Base-by-base conservation (phyloP, 2,329 filamentous ascomycete species). In the Thermoascus crustaceus region DNA sequence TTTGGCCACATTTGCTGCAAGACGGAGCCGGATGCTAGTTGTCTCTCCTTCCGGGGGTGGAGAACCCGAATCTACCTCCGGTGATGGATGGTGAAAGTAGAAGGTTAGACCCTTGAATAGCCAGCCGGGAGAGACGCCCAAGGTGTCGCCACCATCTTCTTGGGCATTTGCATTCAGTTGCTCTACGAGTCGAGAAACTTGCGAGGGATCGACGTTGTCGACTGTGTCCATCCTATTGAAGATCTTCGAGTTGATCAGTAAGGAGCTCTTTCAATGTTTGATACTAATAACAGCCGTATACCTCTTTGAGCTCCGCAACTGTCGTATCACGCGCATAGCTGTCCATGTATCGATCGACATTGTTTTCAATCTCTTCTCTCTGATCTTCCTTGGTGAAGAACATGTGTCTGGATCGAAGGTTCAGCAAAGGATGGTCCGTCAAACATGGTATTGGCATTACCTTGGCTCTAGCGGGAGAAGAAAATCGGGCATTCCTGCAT, bases 331-430 rank as follows among this genome's bases (percentile, higher is more conserved):
- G 71, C 1, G 78, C 73, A 58, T 85, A 96, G 52, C 86, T 88
- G 55, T 98, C 91, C 0, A 82, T 83, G 48, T 77, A 91, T 35
- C 71, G 65, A 55, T 98, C 91, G 2, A 82, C 71, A 44, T 82
- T 84, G 3, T 64, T 62, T 23, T 73, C 68, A 7, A 80, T 75
- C 5, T 68, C 65, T 5, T 66, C 65, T 25, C 64, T 60, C 36
- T 78, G 68, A 2, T 67, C 69, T 3, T 78, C 72, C 0, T 72
- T 75, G 0, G 76, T 76, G 49, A 81, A 77, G 42, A 91, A 81
- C 48, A 96, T 67, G 49, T 96, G 87, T 0, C 69, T 68, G 45
- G 76, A n/a, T n/a, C 72, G 26, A 69, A 26, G 22, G 22, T 1
- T n/a, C 9, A 5, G 32, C 52, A 25, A 48, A 30, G 9, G 10